Evolutionary conservation across 805 yeast genomes (phyloP), one percentile per base, ranked within the genome.

Genomic region (Candida easanensis): DNA sequence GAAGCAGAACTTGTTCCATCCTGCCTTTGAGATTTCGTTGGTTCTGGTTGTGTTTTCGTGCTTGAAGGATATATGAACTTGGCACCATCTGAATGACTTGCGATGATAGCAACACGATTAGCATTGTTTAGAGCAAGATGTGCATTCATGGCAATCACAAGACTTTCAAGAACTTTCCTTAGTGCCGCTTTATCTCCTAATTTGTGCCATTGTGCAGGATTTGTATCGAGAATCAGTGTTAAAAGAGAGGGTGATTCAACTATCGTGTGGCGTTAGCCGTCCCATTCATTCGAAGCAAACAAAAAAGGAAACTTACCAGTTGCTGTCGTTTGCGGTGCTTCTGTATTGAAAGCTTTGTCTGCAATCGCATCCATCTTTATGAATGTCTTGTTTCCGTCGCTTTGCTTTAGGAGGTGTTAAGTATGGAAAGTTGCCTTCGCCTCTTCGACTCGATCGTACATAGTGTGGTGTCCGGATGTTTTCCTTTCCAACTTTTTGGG

Each of bases 121-220:
- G 89, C 79, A 52, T 85, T 86, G 62, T 87, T 87, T 39, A 88
- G 71, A 0, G 98, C 82, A 36, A 93, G 61, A 62, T 93, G 99
- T 2, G 95, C 89, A 62, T 93, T 93, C 39, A 90, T 62, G 56
- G 84, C 81, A 19, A 93, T 88, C 25, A 88, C 63, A 8, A 90
- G 57, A 2, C 90, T 70, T 49, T 84, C 75, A 6, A 84, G 62
- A 7, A 33, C 79, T 57, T n/a, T 74, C 57, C 36, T 65, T 44
- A 46, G 58, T 53, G 41, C 57, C 43, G 27, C 56, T 51, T 40
- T 60, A 54, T 47, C 57, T 28, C 53, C 58, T 49, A 49, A 56
- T 62, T 46, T 69, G 69, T 35, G 73, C 74, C 66, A 68, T 41
- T 60, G 63, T 25, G 69, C 62, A 0, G 96, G 89, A 37, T 86